Conservation (phyloP, 75 land plant genomes). For the Selaginella moellendorffii region DNA sequence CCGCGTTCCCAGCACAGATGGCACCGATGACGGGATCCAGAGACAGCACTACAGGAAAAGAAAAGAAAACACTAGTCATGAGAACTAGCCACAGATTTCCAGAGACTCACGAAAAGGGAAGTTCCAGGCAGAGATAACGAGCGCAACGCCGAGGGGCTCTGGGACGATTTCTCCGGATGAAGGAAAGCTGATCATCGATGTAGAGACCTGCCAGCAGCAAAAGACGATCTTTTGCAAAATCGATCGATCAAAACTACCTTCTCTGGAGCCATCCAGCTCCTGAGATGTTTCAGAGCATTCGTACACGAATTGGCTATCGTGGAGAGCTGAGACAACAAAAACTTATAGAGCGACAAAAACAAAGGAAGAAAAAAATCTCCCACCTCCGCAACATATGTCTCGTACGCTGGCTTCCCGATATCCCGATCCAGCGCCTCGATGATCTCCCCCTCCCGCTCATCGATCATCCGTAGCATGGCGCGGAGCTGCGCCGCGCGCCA, state of each 20-base stretch:
- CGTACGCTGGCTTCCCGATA: conserved; percentile 34
- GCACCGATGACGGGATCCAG: conserved; percentile 85
- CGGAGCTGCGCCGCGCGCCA: conserved; percentile 47
- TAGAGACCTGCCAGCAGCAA: conserved; percentile 56
- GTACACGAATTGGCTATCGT: conserved; percentile 18
- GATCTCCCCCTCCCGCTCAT: conserved; percentile 33
- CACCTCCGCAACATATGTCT: conserved; percentile 40
- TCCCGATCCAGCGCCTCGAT: conserved; percentile 31
- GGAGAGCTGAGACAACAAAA: conserved; percentile 15
- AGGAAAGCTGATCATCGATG: conserved; percentile 30
- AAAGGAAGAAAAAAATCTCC: background rate
- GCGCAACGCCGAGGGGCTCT: conserved; percentile 71
- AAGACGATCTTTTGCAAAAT: too few species aligned
- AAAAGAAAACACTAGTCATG: conserved; percentile 1
- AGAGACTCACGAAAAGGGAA: conserved; percentile 59
- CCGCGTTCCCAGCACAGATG: conserved; percentile 76
- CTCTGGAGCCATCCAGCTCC: conserved; percentile 57
- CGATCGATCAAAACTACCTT: conserved; percentile 33
- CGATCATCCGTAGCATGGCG: conserved; percentile 18
- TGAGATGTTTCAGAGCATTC: conserved; percentile 31
- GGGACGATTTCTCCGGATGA: conserved; percentile 46
- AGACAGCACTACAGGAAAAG: conserved; percentile 50
- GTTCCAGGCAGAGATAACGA: conserved; percentile 80
- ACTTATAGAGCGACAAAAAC: background rate
- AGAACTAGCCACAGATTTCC: too few species aligned